Conservation (phyloP, 1,284 basidiomycete species). For the Psilocybe mexicana region DNA sequence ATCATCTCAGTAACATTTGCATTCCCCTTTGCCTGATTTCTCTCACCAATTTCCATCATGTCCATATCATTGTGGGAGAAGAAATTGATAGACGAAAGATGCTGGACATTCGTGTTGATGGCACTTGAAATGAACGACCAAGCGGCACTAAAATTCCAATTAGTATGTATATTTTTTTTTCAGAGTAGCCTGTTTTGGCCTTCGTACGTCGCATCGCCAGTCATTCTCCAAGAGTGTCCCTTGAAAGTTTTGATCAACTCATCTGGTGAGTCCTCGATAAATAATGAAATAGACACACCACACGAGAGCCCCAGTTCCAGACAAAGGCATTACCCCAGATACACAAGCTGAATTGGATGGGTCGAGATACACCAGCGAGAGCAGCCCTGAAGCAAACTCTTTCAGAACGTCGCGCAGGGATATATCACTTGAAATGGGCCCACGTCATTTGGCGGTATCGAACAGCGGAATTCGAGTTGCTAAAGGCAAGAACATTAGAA, state of each 20-base stretch:
- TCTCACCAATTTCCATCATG: constrained; percentile 58
- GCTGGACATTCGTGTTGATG: constrained; percentile 44
- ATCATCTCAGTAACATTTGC: too few species aligned
- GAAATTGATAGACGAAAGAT: constrained; percentile 46
- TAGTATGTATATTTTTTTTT: background rate
- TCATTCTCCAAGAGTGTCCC: constrained; percentile 61
- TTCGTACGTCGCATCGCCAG: constrained; percentile 43
- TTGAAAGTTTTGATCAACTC: constrained; percentile 16
- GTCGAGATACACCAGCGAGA: constrained; percentile 38
- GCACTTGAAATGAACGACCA: constrained; percentile 51
- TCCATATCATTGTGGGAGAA: constrained; percentile 60
- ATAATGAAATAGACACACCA: constrained; percentile 32
- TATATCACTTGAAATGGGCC: constrained; percentile 16
- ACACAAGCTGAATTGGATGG: constrained; percentile 50
- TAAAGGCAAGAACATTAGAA: constrained; percentile 18
- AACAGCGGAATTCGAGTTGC: constrained; percentile 58
- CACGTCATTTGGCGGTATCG: constrained; percentile 57
- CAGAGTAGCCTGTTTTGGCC: background rate
- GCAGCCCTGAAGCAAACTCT: constrained; percentile 36
- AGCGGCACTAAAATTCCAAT: constrained; percentile 32
- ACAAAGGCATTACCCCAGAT: constrained; percentile 54
- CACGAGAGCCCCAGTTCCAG: constrained; percentile 55
- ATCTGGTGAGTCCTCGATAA: background rate
- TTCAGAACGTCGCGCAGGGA: background rate
- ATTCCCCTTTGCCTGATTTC: background rate